Base-by-base conservation (phyloP, 2,329 filamentous ascomycete species). In the Scolecobasidium constrictum region DNA sequence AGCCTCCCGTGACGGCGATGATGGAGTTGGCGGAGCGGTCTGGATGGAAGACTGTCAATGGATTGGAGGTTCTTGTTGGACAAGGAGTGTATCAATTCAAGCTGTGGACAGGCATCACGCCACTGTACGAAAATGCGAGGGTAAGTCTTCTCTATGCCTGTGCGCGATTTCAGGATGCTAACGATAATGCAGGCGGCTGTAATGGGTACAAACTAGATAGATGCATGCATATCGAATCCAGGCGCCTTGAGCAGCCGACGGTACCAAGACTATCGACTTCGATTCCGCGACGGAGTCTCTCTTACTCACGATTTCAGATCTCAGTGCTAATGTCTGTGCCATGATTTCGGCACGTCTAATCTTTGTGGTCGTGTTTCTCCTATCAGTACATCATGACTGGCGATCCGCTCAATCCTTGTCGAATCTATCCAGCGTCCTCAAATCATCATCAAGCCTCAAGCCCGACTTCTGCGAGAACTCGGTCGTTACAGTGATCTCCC, bases 41-140 rank as follows among this genome's bases (percentile, higher is more conserved):
- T 11, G 81, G 81, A 3, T 98, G 92, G 92, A 73, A 67, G 44
- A 86, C 83, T 2, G 81, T 96, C 48, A 81, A 86, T 5, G 92
- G 92, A 0, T 63, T 95, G 31, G 92, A 98, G 61, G 87, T 92
- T 21, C 69, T 98, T 43, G 79, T 87, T 47, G 86, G 84, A 4
- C 92, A 98, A 63, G 92, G 76, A 1, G 66, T 80, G 37, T 84
- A 88, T 65, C 90, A 94, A 78, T 90, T 86, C 61, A 74, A 86
- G 63, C 72, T 81, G 43, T 94, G 87, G 87, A 93, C 85, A 1
- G 85, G 77, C 20, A 87, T 94, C 52, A 75, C 67, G 45, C 83
- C 86, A 6, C 58, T 86, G 35, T 90, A 86, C 60, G 64, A 69
- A 4, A 73, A 83, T 58, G 83, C 83, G 23, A 75, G 81, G 52